Evolutionary conservation across 1,284 basidiomycete genomes (phyloP), one percentile per base, ranked within the genome.

Genomic region (Cystobasidium pallidum): DNA sequence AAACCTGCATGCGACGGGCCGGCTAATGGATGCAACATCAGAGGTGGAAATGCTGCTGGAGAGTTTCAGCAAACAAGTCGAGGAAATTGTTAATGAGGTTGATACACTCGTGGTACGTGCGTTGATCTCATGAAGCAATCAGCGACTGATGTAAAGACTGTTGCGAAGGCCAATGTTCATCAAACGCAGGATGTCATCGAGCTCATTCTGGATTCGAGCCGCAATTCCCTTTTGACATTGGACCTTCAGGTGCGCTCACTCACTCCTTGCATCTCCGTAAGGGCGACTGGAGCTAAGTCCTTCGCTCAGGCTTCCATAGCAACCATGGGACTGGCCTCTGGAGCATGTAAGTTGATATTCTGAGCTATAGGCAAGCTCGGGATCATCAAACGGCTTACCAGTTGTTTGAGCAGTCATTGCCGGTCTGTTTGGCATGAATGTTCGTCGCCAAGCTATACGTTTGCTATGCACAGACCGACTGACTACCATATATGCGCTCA

Each of bases 121-220:
- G 1, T 34, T 0, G 39, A 30, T 21, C 28, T 13, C 1, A 3
- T 15, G 30, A 34, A 7, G 19, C 17, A 45, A 43, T 15, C 10
- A 34, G 11, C 32, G 13, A n/a, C 15, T 45, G 43, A 45, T 45
- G 43, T 6, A n/a, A 45, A n/a, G 15, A 8, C 43, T 3, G 8
- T 17, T 45, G 15, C 11, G n/a, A 45, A 94, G 91, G 86, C 85
- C 70, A 96, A 96, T 79, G 92, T 98, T 67, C 89, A 92, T 82
- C 93, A 92, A 19, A 98, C 94, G 0, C 94, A 97, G 83, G 94
- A 98, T 81, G 95, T 98, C 63, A 92, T 96, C 6, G 95, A 99
- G 81, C 86, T 99, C 71, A 94, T 98, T 79, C 86, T 99, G 57
- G 95, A 99, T 81, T 91, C 93, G 71, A 96, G 96, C 82, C 89